Conservation (phyloP, 2,329 filamentous ascomycete genomes). For the Nigrograna mackinnonii region DNA sequence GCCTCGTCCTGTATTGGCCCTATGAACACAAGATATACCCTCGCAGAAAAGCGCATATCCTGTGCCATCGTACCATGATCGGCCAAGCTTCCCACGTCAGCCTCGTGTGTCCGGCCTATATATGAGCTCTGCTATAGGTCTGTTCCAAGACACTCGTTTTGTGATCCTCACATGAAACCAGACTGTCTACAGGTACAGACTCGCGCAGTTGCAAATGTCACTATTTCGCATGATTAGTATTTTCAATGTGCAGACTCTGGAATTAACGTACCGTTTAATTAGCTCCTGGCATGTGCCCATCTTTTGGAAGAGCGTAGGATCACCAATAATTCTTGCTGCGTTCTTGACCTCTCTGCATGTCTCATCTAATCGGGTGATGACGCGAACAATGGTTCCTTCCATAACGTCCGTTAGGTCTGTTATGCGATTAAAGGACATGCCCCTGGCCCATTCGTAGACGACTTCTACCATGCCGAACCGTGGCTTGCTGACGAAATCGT, state of each 20-base stretch:
- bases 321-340: constrained; percentile 90
- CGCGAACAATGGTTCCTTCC: constrained; percentile 94
- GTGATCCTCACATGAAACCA: no score
- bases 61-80: no score
- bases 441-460: constrained; percentile 96
- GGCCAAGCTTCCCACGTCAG: no score
- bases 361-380: constrained; percentile 92
- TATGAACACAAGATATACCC: no score
- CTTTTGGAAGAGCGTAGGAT: constrained; percentile 90
- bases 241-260: neutral
- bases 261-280: constrained; percentile 85
- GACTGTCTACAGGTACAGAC: constrained; percentile 43
- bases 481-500: constrained; percentile 85
- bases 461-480: constrained; percentile 96
- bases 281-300: constrained; percentile 97
- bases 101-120: no score
- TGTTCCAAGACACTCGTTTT: no score
- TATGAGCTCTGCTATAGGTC: no score
- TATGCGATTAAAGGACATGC: constrained; percentile 98
- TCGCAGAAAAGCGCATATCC: no score
- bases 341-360: constrained; percentile 98
- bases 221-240: constrained; percentile 31
- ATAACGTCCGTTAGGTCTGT: constrained; percentile 94
- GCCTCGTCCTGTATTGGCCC: no score
- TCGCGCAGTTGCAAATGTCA: constrained; percentile 45